These are phyloP conservation scores for Centrapalus pauciflorus DNA, from an alignment of 129 eudicot species.

Conservation along the genomic window DNA sequence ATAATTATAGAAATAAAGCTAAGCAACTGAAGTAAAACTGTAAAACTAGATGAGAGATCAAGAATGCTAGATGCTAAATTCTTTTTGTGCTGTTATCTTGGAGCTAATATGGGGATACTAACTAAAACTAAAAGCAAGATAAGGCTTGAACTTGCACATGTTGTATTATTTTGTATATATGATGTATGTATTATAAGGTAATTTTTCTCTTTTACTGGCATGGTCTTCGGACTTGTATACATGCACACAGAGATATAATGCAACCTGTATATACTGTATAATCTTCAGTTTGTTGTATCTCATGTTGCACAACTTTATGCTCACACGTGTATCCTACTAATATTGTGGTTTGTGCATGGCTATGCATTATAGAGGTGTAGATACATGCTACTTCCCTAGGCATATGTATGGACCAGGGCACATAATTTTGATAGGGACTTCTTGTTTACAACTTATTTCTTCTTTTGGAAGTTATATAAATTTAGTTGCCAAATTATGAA, in stretches of 20 bases:
- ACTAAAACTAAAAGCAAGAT: not conserved
- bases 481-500: not conserved
- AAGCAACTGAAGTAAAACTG: not conserved
- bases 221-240: not conserved
- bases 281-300: not conserved
- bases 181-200: slow-evolving; percentile 1
- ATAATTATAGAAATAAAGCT: not conserved
- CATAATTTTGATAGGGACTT: not conserved
- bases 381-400: not conserved
- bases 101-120: not conserved
- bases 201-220: not conserved
- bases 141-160: not conserved
- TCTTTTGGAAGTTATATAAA: not conserved
- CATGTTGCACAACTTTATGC: not conserved
- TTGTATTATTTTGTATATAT: not conserved
- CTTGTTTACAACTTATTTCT: not conserved
- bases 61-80: not conserved
- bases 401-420: not conserved
- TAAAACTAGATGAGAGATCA: slow-evolving; percentile 1
- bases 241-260: slow-evolving; percentile 7
- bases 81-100: not conserved
- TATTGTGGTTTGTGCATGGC: not conserved
- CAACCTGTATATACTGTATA: not conserved
- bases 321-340: not conserved
- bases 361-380: not conserved